Evolutionary conservation across 2,329 filamentous ascomycete genomes (phyloP).

Genomic region (Hymenoscyphus fraxineus): DNA sequence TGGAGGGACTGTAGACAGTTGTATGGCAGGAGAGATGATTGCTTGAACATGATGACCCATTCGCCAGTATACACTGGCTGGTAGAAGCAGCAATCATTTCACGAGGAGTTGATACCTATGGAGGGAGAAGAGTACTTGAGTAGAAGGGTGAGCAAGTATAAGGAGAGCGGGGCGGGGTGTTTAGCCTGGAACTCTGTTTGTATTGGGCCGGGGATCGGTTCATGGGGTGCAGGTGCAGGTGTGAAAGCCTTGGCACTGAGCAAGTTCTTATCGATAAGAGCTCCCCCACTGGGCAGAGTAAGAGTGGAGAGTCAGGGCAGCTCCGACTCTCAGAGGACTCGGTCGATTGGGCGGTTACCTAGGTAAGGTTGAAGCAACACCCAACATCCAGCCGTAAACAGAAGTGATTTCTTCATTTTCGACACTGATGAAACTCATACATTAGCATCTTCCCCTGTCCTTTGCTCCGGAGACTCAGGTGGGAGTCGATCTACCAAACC

Average conservation of each 20-base stretch:
- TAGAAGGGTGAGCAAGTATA: not conserved
- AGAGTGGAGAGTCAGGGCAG: too few relatives aligned
- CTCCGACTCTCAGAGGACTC: too few relatives aligned
- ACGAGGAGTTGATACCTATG: not conserved
- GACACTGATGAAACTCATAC: not conserved
- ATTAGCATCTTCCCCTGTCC: not conserved
- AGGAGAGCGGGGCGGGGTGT: conserved; percentile 7
- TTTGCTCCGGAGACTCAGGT: not conserved
- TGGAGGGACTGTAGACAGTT: conserved; percentile 36
- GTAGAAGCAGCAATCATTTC: not conserved
- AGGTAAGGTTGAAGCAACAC: not conserved
- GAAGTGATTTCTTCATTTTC: not conserved
- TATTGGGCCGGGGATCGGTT: too few relatives aligned
- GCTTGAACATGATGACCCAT: conserved; percentile 43
- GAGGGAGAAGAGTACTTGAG: conserved; percentile 6
- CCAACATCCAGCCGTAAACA: not conserved
- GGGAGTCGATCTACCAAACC: not conserved
- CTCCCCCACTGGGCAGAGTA: too few relatives aligned
- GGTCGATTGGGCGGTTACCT: not conserved
- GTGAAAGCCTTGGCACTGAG: not conserved
- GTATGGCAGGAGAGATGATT: conserved; percentile 38
- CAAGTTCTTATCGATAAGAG: conserved; percentile 6
- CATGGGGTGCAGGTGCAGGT: too few relatives aligned
- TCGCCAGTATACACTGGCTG: not conserved
- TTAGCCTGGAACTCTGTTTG: conserved; percentile 5